Base-by-base conservation (phyloP, 768 basidiomycete species). In the Saitozyma sp. region DNA sequence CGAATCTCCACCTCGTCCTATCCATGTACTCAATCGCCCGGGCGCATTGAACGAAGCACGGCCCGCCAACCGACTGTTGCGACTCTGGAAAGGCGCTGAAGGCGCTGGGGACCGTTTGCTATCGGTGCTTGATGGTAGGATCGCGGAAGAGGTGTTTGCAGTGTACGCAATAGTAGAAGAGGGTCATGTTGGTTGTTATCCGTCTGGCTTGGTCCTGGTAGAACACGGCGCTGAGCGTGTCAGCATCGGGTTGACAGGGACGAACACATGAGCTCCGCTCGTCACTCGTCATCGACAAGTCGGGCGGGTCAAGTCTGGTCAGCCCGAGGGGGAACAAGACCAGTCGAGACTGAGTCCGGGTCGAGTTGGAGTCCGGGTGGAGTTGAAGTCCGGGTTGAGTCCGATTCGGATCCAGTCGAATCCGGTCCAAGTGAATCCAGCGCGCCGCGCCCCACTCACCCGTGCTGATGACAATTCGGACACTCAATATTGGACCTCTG, bases 181-280 rank as follows among this genome's bases (percentile, higher is more conserved):
- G 62, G 1, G 74, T 73, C 78, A 79, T 79, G 58, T 77, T 76
- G 43, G 95, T 97, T 76, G 95, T 92, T 71, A 91, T 92, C 59
- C 95, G 88, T 77, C 95, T 94, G 16, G 92, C 96, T 78, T 98
- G 95, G 80, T 97, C 95, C 79, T 97, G 95, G 79, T 89, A 98
- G 76, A 90, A 86, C 6, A 98, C 94, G 55, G 91, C 86, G 74
- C 94, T 98, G 73, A n/a, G 65, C 54, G 17, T 60, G 59, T 57
- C 37, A 56, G 40, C 29, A 5, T 2, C 29, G 29, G 29, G 29
- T 29, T 29, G 29, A 29, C 29, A 29, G 29, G 29, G 5, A 29
- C 29, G 29, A 29, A n/a, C n/a, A n/a, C n/a, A n/a, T n/a, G n/a
- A n/a, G n/a, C n/a, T n/a, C n/a, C n/a, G n/a, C n/a, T n/a, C n/a